A percentile compares a stretch with the other conserved stretches of the same genome.
Conservation (phyloP, 2,329 filamentous ascomycete species). For the Alternaria sp. region DNA sequence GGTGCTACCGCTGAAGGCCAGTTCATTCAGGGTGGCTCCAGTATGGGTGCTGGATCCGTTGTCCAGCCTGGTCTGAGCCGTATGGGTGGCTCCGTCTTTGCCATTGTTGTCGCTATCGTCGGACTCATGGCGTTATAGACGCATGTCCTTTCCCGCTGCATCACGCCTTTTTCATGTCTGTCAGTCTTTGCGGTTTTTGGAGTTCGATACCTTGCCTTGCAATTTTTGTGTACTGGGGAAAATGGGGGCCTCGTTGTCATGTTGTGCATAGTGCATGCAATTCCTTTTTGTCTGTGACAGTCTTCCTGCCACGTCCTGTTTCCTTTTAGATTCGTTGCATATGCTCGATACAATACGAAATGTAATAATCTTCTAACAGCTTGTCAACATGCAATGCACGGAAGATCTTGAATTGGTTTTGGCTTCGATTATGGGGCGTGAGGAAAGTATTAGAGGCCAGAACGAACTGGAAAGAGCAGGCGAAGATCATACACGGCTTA, state of each 20-base stretch:
- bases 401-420: not conserved
- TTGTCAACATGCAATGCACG: not conserved
- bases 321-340: not conserved
- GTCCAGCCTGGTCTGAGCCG: slow-evolving; percentile 37
- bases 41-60: slow-evolving; percentile 26
- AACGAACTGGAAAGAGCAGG: no score
- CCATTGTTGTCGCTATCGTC: slow-evolving; percentile 45
- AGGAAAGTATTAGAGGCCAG: not conserved
- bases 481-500: no score
- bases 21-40: slow-evolving; percentile 36
- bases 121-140: slow-evolving; percentile 43
- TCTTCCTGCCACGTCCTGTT: not conserved
- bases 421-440: not conserved
- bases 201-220: slow-evolving; percentile 3
- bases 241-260: no score
- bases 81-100: slow-evolving; percentile 45
- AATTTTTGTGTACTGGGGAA: not conserved
- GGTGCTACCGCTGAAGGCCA: slow-evolving; percentile 4
- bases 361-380: not conserved
- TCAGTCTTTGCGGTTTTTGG: not conserved
- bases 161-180: not conserved
- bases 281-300: not conserved
- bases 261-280: slow-evolving; percentile 1
- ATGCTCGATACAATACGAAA: not conserved
- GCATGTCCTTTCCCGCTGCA: not conserved